These are phyloP conservation scores for Clavaria fumosa DNA, from an alignment of 768 basidiomycete genomes.

Conservation along the genomic window DNA sequence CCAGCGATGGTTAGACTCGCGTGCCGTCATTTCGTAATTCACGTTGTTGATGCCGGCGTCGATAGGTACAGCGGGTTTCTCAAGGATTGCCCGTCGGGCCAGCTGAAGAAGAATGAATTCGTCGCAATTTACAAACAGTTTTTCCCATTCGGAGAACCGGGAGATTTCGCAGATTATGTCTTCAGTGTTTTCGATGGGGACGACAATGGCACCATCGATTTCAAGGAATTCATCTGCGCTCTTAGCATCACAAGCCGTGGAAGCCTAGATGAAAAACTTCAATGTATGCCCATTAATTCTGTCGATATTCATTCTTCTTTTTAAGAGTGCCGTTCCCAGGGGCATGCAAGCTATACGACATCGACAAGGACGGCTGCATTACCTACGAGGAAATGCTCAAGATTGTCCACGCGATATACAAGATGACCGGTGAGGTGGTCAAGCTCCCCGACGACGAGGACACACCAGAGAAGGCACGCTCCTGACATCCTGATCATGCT, in stretches of 20 bases:
- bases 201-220: conserved; percentile 95
- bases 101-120: conserved; percentile 92
- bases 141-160: conserved; percentile 98
- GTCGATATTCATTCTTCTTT: conserved; percentile 7
- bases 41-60: conserved; percentile 10
- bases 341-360: conserved; percentile 99
- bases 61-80: conserved; percentile 97
- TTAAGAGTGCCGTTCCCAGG: conserved; percentile 34
- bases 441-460: conserved; percentile 97
- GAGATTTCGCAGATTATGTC: conserved; percentile 93
- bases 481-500: conserved; percentile 2
- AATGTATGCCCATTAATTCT: conserved; percentile 45
- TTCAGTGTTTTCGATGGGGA: conserved; percentile 97
- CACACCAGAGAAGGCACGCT: conserved; percentile 85
- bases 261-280: conserved; percentile 90
- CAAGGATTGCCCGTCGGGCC: conserved; percentile 95
- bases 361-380: conserved; percentile 95
- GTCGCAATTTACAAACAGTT: conserved; percentile 98
- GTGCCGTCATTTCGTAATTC: conserved; percentile 6
- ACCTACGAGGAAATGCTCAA: conserved; percentile 99
- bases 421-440: conserved; percentile 99
- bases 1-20: conserved; percentile 63
- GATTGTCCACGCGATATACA: conserved; percentile 97
- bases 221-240: conserved; percentile 98
- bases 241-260: conserved; percentile 91